Conservation (phyloP, 139 green algal genomes). For the Picochlorum sp. region DNA sequence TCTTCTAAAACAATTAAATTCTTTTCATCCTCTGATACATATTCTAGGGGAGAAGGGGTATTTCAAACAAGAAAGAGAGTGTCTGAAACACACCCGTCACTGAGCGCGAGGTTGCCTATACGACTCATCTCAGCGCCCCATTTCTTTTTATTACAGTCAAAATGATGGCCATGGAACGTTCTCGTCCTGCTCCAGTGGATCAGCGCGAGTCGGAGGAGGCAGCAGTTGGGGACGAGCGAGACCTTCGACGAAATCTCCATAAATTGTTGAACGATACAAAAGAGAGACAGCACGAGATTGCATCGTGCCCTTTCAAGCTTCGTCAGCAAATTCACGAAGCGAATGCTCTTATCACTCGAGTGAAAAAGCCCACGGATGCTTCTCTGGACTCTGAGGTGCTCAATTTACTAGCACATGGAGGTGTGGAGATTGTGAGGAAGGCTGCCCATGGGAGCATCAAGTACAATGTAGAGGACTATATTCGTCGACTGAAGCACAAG, state of each 20-base stretch:
- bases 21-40: too few relatives aligned
- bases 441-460: slow-evolving; percentile 10
- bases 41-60: too few relatives aligned
- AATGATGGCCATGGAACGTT: neutral
- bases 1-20: too few relatives aligned
- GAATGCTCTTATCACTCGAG: neutral
- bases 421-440: slow-evolving; percentile 26
- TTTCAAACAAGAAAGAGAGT: too few relatives aligned
- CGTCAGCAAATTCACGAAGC: neutral
- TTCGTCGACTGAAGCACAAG: slow-evolving; percentile 24
- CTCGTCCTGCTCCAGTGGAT: neutral
- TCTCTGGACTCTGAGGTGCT: slow-evolving; percentile 51
- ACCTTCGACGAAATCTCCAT: neutral
- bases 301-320: neutral
- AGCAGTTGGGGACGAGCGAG: neutral
- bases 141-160: too few relatives aligned
- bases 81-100: too few relatives aligned
- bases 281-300: slow-evolving; percentile 10
- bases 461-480: slow-evolving; percentile 17
- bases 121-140: too few relatives aligned
- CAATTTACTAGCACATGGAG: slow-evolving; percentile 26
- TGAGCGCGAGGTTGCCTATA: too few relatives aligned
- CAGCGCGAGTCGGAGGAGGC: neutral
- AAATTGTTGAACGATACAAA: slow-evolving; percentile 14
- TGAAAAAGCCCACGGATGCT: slow-evolving; percentile 46